phyloP scores from a whole-genome alignment of 345 rosid species.

The Salix caprea region DNA sequence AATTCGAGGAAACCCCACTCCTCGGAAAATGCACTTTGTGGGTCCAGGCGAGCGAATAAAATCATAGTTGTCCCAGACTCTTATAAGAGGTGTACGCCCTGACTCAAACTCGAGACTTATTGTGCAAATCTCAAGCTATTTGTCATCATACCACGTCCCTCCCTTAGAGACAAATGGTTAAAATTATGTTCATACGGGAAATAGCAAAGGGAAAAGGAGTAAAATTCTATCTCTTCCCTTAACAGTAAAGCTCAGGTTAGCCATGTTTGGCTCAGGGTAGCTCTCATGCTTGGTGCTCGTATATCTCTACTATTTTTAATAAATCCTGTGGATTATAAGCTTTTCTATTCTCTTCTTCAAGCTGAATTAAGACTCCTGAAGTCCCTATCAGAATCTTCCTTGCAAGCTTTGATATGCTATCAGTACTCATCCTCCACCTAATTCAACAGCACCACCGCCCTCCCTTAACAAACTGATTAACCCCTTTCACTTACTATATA shows the following conservation, averaged over 20 bases:
- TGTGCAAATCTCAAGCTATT: no score
- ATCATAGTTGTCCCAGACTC: no score
- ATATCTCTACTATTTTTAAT: neutral
- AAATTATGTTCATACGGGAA: no score
- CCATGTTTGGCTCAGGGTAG: neutral
- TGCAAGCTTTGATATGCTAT: conserved; percentile 9
- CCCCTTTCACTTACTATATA: neutral
- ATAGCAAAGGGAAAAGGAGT: neutral
- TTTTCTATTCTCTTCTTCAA: conserved; percentile 4
- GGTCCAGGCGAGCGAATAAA: no score
- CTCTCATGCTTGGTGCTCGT: neutral
- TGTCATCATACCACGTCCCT: no score
- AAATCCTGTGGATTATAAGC: neutral
- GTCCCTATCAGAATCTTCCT: conserved; percentile 17
- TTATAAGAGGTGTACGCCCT: rapidly evolving
- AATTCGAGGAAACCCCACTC: no score
- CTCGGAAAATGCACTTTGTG: rapidly evolving
- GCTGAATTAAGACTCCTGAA: neutral
- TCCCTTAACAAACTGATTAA: conserved; percentile 8
- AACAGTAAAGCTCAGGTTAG: conserved; percentile 2
- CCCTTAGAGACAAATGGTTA: no score
- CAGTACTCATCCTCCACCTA: neutral
- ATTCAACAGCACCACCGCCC: conserved; percentile 4
- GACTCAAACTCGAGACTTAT: no score
- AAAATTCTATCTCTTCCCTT: neutral